A percentile compares a stretch with the other conserved stretches of the same genome.
These are phyloP conservation scores for Paecilomyces niveus DNA, from an alignment of 2,329 filamentous ascomycete species.

Conservation along the genomic window DNA sequence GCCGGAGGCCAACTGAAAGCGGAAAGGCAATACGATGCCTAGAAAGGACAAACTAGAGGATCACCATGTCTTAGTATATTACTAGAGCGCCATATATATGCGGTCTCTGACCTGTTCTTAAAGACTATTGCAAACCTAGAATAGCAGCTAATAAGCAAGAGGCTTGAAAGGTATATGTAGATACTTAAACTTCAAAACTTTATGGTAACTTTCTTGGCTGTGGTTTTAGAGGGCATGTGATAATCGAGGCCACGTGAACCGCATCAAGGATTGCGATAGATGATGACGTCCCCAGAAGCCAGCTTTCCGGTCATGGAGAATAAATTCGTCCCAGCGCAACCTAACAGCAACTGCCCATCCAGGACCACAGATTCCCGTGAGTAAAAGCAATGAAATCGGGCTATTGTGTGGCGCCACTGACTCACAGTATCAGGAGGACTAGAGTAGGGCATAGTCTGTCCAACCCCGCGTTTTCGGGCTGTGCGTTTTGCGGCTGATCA, in stretches of 20 bases:
- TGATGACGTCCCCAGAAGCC: background rate
- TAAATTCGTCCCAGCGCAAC: background rate
- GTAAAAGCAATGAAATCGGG: background rate
- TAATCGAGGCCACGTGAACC: background rate
- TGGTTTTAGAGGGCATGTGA: too few species aligned
- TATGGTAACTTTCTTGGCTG: too few species aligned
- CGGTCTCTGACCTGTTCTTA: too few species aligned
- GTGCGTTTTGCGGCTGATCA: background rate
- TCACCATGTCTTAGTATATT: too few species aligned
- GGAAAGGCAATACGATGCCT: too few species aligned
- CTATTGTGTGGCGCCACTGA: background rate
- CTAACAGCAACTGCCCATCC: background rate
- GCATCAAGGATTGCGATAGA: background rate
- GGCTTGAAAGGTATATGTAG: too few species aligned
- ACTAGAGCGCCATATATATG: too few species aligned
- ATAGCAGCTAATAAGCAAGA: too few species aligned
- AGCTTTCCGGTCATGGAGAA: background rate
- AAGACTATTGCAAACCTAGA: too few species aligned
- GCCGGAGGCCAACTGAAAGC: too few species aligned
- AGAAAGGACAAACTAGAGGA: too few species aligned
- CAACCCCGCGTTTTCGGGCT: background rate
- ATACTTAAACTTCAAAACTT: too few species aligned
- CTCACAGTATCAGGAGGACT: background rate
- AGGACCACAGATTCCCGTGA: background rate
- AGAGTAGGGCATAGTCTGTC: background rate